A percentile compares a stretch with the other conserved stretches of the same genome.
Conservation (phyloP, 1,139 yeast species). For the Geotrichum histeridarum region DNA sequence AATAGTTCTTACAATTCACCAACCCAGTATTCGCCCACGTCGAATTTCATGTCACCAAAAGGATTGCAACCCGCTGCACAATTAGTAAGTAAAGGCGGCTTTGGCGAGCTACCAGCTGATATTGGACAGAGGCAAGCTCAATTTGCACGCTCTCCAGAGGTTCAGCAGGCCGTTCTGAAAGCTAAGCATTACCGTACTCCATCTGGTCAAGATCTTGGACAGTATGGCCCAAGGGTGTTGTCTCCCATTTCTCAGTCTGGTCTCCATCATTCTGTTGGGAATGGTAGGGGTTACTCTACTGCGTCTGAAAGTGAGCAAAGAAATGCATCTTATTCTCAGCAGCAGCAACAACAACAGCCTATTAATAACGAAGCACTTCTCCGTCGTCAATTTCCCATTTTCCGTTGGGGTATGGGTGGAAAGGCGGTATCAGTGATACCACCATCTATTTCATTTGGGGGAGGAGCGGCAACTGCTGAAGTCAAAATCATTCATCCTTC, state of each 20-base stretch:
- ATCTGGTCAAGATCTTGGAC: slow-evolving; percentile 7
- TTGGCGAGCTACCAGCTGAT: slow-evolving; percentile 26
- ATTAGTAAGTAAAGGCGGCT: slow-evolving; percentile 11
- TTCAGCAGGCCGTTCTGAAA: slow-evolving; percentile 20
- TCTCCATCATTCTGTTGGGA: not conserved
- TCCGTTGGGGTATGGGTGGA: slow-evolving; percentile 59
- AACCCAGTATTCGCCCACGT: not conserved
- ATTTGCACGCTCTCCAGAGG: slow-evolving; percentile 19
- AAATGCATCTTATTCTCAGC: not conserved
- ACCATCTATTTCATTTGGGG: slow-evolving; percentile 34
- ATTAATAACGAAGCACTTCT: slow-evolving; percentile 34
- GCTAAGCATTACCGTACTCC: slow-evolving; percentile 17
- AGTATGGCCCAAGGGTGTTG: not conserved
- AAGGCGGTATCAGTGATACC: slow-evolving; percentile 48
- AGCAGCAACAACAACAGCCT: slow-evolving; percentile 17
- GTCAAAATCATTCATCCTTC: slow-evolving; percentile 32
- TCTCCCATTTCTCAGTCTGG: not conserved
- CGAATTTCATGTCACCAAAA: slow-evolving; percentile 8
- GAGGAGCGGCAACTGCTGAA: slow-evolving; percentile 26
- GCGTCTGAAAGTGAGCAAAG: not conserved
- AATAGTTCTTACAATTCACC: slow-evolving; percentile 1
- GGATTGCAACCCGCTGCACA: slow-evolving; percentile 12
- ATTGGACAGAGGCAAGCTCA: slow-evolving; percentile 20
- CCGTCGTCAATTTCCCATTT: slow-evolving; percentile 67
- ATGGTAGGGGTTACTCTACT: not conserved